phyloP scores from a whole-genome alignment of 768 basidiomycete species.

The Lactarius deliciosus region DNA sequence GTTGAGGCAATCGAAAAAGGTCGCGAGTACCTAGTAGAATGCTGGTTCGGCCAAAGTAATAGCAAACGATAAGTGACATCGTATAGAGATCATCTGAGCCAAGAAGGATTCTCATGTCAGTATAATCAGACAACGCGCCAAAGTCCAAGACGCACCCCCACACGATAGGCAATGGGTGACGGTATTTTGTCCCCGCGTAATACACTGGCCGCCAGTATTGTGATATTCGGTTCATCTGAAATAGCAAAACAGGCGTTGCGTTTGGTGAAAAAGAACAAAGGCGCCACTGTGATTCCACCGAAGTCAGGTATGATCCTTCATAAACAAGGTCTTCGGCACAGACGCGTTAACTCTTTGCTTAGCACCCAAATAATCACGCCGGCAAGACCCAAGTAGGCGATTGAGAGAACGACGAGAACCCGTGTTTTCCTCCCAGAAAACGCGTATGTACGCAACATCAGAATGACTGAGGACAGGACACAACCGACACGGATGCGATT shows the following conservation, averaged over 20 bases:
- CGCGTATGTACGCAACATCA: constrained; percentile 28
- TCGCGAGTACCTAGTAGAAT: constrained; percentile 6
- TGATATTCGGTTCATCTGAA: too few relatives aligned
- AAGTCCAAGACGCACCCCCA: constrained; percentile 20
- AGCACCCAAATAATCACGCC: constrained; percentile 18
- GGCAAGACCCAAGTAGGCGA: constrained; percentile 8
- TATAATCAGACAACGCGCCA: neutral
- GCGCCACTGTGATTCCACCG: constrained; percentile 10
- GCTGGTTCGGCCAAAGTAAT: neutral
- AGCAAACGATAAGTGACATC: neutral
- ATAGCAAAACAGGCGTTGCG: constrained; percentile 16
- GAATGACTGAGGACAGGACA: constrained; percentile 18
- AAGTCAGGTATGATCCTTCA: neutral
- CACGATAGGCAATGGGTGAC: constrained; percentile 1
- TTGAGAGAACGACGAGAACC: constrained; percentile 12
- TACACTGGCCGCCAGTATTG: neutral
- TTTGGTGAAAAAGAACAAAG: neutral
- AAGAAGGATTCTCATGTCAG: neutral
- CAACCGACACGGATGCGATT: neutral
- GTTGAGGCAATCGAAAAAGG: constrained; percentile 22
- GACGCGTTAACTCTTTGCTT: constrained; percentile 6
- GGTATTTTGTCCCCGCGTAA: fast-evolving
- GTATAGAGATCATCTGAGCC: constrained; percentile 16
- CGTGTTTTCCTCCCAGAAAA: constrained; percentile 18
- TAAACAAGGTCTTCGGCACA: neutral